These are phyloP conservation scores for Trametes maxima DNA, from an alignment of 768 basidiomycete species.

Conservation along the genomic window DNA sequence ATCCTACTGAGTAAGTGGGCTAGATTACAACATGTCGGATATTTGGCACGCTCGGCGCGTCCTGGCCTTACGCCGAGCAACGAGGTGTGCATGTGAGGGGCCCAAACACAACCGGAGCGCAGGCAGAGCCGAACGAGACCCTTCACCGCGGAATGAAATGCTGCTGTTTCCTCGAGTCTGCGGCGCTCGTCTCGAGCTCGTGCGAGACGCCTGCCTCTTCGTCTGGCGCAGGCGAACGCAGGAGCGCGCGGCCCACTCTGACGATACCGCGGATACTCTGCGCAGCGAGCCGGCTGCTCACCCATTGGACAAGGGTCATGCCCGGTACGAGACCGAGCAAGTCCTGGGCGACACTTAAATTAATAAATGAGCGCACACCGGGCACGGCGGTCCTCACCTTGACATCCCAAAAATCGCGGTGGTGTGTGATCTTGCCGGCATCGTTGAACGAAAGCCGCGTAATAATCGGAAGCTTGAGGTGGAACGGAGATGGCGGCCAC, in stretches of 20 bases:
- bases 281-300: conserved; percentile 63
- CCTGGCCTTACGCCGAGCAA: no score
- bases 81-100: no score
- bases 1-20: not conserved
- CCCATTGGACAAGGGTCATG: conserved; percentile 66
- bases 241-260: conserved; percentile 20
- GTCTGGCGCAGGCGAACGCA: conserved; percentile 18
- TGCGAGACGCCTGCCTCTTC: conserved; percentile 3
- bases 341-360: conserved; percentile 41
- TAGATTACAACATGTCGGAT: not conserved
- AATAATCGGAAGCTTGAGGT: conserved; percentile 69
- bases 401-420: conserved; percentile 82
- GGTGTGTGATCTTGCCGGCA: conserved; percentile 76
- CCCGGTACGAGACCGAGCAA: conserved; percentile 74
- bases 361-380: not conserved
- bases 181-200: not conserved
- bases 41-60: not conserved
- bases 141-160: not conserved
- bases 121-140: no score
- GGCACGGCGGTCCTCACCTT: no score
- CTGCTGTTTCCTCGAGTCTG: not conserved
- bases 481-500: conserved; percentile 68
- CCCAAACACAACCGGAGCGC: no score
- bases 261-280: conserved; percentile 45
- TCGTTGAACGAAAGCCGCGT: conserved; percentile 81